A percentile compares a stretch with the other conserved stretches of the same genome.
Conservation (phyloP, 495 filamentous ascomycete genomes). For the Neurospora sp. region DNA sequence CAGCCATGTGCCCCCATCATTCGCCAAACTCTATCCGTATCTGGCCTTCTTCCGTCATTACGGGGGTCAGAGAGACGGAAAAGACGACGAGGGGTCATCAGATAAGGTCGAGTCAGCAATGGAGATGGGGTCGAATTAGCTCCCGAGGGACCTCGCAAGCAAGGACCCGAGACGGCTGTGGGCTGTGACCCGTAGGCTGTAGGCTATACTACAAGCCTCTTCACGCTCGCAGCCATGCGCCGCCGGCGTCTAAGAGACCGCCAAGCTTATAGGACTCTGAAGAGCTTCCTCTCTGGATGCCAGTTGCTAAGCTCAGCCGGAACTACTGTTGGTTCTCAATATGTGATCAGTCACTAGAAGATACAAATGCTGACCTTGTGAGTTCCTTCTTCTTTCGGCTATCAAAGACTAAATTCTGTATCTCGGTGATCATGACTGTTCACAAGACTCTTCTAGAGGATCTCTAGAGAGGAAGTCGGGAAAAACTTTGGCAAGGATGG, state of each 20-base stretch:
- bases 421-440: not conserved
- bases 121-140: not conserved
- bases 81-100: not conserved
- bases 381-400: not conserved
- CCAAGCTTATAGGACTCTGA: not conserved
- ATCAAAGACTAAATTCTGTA: not conserved
- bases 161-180: not conserved
- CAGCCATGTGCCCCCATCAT: not conserved
- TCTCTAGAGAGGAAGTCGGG: not conserved
- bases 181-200: not conserved
- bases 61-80: not conserved
- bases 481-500: not conserved
- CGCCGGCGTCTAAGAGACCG: not conserved
- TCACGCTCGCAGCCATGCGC: not conserved
- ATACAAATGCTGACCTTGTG: not conserved
- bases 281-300: not conserved
- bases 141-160: not conserved
- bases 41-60: not conserved
- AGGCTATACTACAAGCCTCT: not conserved
- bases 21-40: not conserved
- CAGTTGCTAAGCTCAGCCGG: not conserved
- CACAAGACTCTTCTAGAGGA: not conserved
- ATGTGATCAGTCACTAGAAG: not conserved
- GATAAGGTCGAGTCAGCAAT: not conserved
- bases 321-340: not conserved